phyloP scores from a whole-genome alignment of 1,284 basidiomycete species.

The Laetiporus sulphureus region DNA sequence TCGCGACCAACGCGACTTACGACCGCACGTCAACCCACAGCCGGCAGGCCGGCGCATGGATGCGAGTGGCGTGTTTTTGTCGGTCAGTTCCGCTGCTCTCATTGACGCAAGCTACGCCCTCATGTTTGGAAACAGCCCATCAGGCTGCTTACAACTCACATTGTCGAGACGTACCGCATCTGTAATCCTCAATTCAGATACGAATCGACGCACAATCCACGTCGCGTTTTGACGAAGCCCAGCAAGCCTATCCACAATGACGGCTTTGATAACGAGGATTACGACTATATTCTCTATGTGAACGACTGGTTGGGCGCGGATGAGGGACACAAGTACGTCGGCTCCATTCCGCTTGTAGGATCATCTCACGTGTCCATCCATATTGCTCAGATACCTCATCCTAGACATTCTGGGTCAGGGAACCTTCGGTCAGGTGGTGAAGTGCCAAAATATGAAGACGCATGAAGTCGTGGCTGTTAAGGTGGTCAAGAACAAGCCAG shows the following conservation, averaged over 20 bases:
- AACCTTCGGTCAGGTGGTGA: conserved; percentile 98
- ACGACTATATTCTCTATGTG: conserved; percentile 96
- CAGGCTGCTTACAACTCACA: conserved; percentile 80
- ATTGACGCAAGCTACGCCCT: conserved; percentile 3
- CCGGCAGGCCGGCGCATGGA: conserved; percentile 61
- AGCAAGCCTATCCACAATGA: conserved; percentile 92
- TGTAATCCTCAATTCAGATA: conserved; percentile 93
- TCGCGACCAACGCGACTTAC: conserved; percentile 62
- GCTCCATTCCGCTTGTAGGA: conserved; percentile 6
- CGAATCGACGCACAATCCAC: conserved; percentile 87
- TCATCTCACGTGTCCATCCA: conserved; percentile 1
- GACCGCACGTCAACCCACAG: conserved; percentile 56
- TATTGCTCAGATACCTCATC: conserved; percentile 77
- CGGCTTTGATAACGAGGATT: conserved; percentile 95
- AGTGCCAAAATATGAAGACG: conserved; percentile 99
- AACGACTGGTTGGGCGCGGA: conserved; percentile 93
- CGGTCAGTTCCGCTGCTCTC: conserved; percentile 37
- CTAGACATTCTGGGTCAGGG: conserved; percentile 97
- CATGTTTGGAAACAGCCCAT: conserved; percentile 52
- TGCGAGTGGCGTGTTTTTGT: conserved; percentile 54
- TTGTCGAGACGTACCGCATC: conserved; percentile 85
- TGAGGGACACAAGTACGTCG: conserved; percentile 81
- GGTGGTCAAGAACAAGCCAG: conserved; percentile 99
- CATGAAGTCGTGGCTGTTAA: conserved; percentile 99
- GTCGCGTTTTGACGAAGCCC: conserved; percentile 92